Conservation (phyloP, 2,329 filamentous ascomycete genomes). For the Beauveria medogensis region DNA sequence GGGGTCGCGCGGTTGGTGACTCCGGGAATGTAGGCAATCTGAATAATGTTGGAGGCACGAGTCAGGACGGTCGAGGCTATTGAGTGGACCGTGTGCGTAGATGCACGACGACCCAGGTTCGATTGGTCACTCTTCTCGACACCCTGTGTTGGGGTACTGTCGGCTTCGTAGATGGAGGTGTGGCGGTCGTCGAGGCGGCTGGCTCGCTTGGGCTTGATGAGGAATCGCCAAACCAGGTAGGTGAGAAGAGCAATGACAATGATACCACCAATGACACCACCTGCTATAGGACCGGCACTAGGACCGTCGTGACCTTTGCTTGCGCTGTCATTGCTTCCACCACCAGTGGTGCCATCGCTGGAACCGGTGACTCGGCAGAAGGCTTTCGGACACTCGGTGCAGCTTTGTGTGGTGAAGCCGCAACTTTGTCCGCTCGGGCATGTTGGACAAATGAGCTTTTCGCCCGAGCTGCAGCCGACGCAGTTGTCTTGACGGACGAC, state of each 20-base stretch:
- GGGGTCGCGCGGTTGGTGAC: constrained; percentile 87
- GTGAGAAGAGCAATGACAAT: constrained; percentile 64
- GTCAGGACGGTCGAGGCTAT: constrained; percentile 94
- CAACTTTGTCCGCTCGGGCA: constrained; percentile 37
- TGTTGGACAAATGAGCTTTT: constrained; percentile 35
- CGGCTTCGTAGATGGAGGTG: constrained; percentile 47
- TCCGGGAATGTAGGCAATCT: constrained; percentile 97
- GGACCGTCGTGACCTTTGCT: constrained; percentile 36
- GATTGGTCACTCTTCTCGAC: constrained; percentile 39
- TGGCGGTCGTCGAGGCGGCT: constrained; percentile 21
- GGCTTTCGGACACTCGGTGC: constrained; percentile 38
- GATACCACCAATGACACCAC: constrained; percentile 81
- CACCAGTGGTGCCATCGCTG: constrained; percentile 14
- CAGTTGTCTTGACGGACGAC: constrained; percentile 35
- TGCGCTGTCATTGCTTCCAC: constrained; percentile 27
- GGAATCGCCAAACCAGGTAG: constrained; percentile 82
- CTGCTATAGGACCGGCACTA: constrained; percentile 79
- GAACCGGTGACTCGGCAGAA: constrained; percentile 33
- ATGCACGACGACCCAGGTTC: constrained; percentile 51
- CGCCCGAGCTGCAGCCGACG: constrained; percentile 35
- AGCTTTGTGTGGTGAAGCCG: constrained; percentile 36
- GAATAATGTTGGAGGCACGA: constrained; percentile 95
- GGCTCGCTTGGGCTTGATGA: constrained; percentile 72
- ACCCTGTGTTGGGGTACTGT: constrained; percentile 36
- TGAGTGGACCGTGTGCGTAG: constrained; percentile 79